These are phyloP conservation scores for Aureobasidium sp. DNA, from an alignment of 2,329 filamentous ascomycete species.

Conservation along the genomic window DNA sequence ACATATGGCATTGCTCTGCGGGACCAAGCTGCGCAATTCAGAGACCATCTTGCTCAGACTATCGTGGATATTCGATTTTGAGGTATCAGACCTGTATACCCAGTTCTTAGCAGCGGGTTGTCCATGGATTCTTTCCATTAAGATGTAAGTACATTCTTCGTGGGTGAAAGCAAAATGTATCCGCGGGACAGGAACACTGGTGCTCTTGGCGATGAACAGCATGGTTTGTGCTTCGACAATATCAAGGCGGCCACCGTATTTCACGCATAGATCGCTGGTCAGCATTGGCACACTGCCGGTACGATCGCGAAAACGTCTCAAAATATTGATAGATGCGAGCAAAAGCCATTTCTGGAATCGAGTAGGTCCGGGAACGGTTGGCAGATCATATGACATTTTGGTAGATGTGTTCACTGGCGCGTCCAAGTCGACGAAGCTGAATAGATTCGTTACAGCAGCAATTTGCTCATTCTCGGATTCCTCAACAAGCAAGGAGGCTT, in stretches of 20 bases:
- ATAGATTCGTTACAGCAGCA: not conserved
- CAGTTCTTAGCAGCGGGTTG: not conserved
- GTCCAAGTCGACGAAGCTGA: not conserved
- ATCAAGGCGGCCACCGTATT: constrained; percentile 1
- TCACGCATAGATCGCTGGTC: not conserved
- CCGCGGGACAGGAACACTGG: constrained; percentile 37
- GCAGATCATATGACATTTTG: not conserved
- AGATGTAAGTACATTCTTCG: constrained; percentile 34
- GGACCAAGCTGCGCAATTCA: not conserved
- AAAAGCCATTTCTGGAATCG: not conserved
- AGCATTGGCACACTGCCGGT: not conserved
- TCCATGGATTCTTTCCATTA: constrained; percentile 31
- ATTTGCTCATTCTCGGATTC: not conserved
- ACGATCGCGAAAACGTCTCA: not conserved
- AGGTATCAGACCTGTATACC: not conserved
- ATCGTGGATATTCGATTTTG: not conserved
- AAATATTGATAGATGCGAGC: not conserved
- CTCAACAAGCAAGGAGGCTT: too few species aligned
- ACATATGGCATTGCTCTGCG: not conserved
- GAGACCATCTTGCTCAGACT: not conserved
- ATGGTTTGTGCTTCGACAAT: constrained; percentile 35
- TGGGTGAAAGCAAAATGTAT: constrained; percentile 37
- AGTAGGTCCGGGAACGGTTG: not conserved
- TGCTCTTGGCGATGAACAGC: constrained; percentile 32
- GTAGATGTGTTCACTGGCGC: not conserved